phyloP scores from a whole-genome alignment of 208 protist genomes.

The Vickermania spadyakhi region DNA sequence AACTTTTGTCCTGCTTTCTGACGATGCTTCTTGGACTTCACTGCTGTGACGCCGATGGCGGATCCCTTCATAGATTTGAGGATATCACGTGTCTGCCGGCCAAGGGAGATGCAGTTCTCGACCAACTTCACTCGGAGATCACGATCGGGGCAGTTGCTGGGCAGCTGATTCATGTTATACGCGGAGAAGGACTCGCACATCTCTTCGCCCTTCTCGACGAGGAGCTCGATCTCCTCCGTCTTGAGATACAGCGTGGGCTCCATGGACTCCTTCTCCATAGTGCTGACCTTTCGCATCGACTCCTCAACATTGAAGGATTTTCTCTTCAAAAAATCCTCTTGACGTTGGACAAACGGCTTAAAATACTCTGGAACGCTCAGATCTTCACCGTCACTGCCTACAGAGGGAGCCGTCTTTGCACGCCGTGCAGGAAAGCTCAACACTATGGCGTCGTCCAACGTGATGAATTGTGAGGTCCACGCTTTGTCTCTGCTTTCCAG shows the following conservation, averaged over 20 bases:
- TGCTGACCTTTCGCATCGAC: conserved; percentile 39
- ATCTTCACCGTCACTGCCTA: conserved; percentile 19
- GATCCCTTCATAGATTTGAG: conserved; percentile 79
- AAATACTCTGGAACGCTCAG: conserved; percentile 64
- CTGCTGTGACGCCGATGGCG: conserved; percentile 38
- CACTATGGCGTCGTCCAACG: conserved; percentile 53
- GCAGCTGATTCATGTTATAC: conserved; percentile 61
- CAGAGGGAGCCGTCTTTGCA: conserved; percentile 5
- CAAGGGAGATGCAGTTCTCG: conserved; percentile 73
- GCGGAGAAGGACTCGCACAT: conserved; percentile 47
- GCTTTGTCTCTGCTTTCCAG: not conserved
- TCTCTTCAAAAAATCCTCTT: conserved; percentile 82
- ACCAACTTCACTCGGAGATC: conserved; percentile 48
- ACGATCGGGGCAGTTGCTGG: conserved; percentile 63
- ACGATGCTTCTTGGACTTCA: conserved; percentile 76
- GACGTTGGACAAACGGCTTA: conserved; percentile 71
- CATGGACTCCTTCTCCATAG: conserved; percentile 74
- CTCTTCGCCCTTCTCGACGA: conserved; percentile 49
- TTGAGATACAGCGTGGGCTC: conserved; percentile 71
- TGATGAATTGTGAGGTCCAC: not conserved
- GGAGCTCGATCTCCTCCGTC: conserved; percentile 57
- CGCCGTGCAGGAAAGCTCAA: conserved; percentile 43
- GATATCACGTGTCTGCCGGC: conserved; percentile 71
- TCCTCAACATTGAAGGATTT: conserved; percentile 30
- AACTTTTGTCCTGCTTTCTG: conserved; percentile 69